Evolutionary conservation across 306 rosid genomes (phyloP).

Genomic region (Alnus glutinosa): DNA sequence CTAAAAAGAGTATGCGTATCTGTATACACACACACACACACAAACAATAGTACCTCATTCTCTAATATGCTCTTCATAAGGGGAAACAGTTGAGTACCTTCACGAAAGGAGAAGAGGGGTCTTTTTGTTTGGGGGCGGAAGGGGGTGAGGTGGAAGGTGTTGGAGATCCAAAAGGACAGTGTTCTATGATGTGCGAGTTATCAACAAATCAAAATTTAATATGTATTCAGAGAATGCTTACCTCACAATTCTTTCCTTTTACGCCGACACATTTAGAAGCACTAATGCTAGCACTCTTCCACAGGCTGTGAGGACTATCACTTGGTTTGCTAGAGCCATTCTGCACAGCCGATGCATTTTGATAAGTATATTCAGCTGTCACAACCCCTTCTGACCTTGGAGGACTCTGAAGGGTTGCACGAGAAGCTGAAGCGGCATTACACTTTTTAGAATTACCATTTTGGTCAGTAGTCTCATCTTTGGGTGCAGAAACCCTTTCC

Average conservation of each 20-base stretch:
- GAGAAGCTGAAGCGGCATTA: constrained; percentile 39
- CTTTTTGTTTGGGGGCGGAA: not conserved
- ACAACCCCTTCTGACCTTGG: constrained; percentile 29
- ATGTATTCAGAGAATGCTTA: constrained; percentile 5
- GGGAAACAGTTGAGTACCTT: not conserved
- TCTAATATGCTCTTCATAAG: not conserved
- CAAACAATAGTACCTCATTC: not conserved
- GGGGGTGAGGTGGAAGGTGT: not conserved
- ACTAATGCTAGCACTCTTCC: constrained; percentile 45
- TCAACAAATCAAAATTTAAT: not conserved
- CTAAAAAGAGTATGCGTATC: not conserved
- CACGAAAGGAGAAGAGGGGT: too few relatives aligned
- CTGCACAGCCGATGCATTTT: constrained; percentile 32
- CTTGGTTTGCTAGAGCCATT: constrained; percentile 34
- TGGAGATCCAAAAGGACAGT: not conserved
- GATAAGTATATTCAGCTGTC: constrained; percentile 16
- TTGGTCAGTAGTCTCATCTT: constrained; percentile 40
- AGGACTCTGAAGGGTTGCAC: constrained; percentile 46
- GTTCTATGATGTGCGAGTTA: not conserved
- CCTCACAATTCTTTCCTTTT: constrained; percentile 26
- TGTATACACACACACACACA: not conserved
- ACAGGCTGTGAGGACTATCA: constrained; percentile 30
- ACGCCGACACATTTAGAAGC: constrained; percentile 45
- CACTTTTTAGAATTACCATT: constrained; percentile 20
- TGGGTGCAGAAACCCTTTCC: constrained; percentile 45